A percentile compares a stretch with the other conserved stretches of the same genome.
phyloP scores from a whole-genome alignment of 805 yeast genomes.

The Teunomyces panamensis region DNA sequence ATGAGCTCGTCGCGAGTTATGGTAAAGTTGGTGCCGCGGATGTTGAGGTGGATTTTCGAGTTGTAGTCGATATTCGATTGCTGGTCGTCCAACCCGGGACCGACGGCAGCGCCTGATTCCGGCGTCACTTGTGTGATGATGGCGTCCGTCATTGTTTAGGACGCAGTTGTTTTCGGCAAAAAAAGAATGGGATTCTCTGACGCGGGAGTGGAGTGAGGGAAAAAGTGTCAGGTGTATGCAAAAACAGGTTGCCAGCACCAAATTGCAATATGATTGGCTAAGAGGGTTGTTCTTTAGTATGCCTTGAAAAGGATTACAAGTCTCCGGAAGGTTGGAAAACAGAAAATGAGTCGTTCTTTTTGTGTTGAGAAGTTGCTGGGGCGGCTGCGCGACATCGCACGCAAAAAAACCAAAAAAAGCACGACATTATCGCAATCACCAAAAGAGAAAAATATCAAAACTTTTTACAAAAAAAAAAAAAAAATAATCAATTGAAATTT shows the following conservation, averaged over 20 bases:
- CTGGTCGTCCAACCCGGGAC: slow-evolving; percentile 20
- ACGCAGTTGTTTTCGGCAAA: no score
- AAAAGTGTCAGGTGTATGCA: neutral
- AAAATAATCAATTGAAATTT: no score
- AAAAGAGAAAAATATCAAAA: no score
- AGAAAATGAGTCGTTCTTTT: neutral
- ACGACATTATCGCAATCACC: no score
- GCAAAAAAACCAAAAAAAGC: no score
- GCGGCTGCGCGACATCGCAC: neutral
- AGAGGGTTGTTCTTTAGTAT: neutral
- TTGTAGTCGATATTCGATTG: slow-evolving; percentile 48
- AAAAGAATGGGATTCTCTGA: no score
- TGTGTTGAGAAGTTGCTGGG: slow-evolving; percentile 2
- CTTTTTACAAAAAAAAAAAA: no score
- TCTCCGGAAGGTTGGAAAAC: slow-evolving; percentile 13
- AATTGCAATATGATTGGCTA: slow-evolving; percentile 4
- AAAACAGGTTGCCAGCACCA: slow-evolving; percentile 4
- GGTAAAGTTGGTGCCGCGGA: slow-evolving; percentile 70
- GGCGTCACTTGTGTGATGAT: slow-evolving; percentile 73
- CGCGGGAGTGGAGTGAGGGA: neutral
- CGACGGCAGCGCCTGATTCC: slow-evolving; percentile 31
- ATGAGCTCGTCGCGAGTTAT: slow-evolving; percentile 86
- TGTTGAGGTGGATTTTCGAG: slow-evolving; percentile 70
- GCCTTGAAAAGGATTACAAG: neutral
- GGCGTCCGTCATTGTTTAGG: slow-evolving; percentile 35